Evolutionary conservation across 106 monocot species (phyloP), one percentile per base, ranked within the genome.

Genomic region (Phalaenopsis aphrodite): DNA sequence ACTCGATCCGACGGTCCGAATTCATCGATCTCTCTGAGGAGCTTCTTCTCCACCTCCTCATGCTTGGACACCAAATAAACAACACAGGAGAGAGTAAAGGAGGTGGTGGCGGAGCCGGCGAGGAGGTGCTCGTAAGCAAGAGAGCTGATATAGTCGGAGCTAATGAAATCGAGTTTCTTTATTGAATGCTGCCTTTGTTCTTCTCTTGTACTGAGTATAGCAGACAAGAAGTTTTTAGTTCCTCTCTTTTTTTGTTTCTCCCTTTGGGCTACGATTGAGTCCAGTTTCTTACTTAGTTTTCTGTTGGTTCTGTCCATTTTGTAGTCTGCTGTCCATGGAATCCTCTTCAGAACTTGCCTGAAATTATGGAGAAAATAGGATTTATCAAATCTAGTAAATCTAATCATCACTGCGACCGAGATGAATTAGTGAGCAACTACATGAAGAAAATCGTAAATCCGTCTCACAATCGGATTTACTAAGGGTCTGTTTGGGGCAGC

Each of bases 111-210:
- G 4, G 96, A 87, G 4, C 96, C 96, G 5, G 96, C 96, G 23
- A 94, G 77, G 15, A 96, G 90, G 80, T 96, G 96, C 78, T 96
- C 96, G 77, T 90, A 91, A 6, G 92, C 76, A 17, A 96, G 90
- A 1, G 96, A 87, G 24, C 90, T 84, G 45, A 96, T 47, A 64
- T 93, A 87, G 72, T 87, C 85, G 4, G 61, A 55, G 42, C 84
- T 87, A 65, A 94, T 84, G 78, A 93, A 47, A 1, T 88, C 80
- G 52, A n/a, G 21, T 12, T 52, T 52, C 52, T 42, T 80, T 14
- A 65, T 14, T 17, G 23, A 52, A 52, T 52, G 52, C 14, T 52
- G 69, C 0, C 72, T 57, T 18, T 64, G 83, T 4, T 81, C 72
- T 55, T 91, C 88, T 48, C 82, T 85, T 42, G 85, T 87, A 39